A percentile compares a stretch with the other conserved stretches of the same genome.
phyloP scores from a whole-genome alignment of 208 protist genomes.

The Trypanosoma vivax region DNA sequence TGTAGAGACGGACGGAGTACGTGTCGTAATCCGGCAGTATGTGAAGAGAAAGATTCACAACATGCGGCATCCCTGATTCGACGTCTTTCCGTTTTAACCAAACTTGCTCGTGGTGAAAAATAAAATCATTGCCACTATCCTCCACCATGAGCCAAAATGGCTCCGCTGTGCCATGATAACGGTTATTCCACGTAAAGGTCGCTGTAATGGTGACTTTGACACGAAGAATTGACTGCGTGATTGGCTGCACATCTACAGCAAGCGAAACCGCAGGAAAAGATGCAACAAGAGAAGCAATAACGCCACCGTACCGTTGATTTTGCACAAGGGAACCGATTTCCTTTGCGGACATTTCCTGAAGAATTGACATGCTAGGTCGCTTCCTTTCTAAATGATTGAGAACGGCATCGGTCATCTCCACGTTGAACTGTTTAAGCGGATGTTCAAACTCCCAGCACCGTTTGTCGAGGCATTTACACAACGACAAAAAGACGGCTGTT shows the following conservation, averaged over 20 bases:
- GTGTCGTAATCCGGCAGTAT: conserved; percentile 96
- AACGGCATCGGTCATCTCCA: conserved; percentile 75
- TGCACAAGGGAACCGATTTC: conserved; percentile 85
- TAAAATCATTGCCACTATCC: conserved; percentile 93
- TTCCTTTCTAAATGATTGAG: conserved; percentile 62
- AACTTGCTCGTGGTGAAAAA: conserved; percentile 88
- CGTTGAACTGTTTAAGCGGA: conserved; percentile 83
- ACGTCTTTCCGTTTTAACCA: conserved; percentile 82
- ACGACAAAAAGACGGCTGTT: conserved; percentile 81
- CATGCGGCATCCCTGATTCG: conserved; percentile 57
- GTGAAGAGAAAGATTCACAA: conserved; percentile 94
- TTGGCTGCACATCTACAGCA: conserved; percentile 92
- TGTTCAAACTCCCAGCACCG: conserved; percentile 93
- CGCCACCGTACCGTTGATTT: conserved; percentile 71
- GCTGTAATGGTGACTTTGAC: conserved; percentile 88
- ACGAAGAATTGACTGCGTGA: conserved; percentile 94
- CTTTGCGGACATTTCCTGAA: conserved; percentile 71
- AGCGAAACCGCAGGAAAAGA: conserved; percentile 91
- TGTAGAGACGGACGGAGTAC: conserved; percentile 94
- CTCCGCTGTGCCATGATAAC: conserved; percentile 91
- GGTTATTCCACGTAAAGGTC: conserved; percentile 92
- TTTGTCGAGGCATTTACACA: conserved; percentile 92
- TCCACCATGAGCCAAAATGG: conserved; percentile 96
- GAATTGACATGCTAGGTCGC: conserved; percentile 65
- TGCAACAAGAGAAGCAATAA: conserved; percentile 75